phyloP scores from a whole-genome alignment of 257 asterid genomes.

The Gentiana macrophylla region DNA sequence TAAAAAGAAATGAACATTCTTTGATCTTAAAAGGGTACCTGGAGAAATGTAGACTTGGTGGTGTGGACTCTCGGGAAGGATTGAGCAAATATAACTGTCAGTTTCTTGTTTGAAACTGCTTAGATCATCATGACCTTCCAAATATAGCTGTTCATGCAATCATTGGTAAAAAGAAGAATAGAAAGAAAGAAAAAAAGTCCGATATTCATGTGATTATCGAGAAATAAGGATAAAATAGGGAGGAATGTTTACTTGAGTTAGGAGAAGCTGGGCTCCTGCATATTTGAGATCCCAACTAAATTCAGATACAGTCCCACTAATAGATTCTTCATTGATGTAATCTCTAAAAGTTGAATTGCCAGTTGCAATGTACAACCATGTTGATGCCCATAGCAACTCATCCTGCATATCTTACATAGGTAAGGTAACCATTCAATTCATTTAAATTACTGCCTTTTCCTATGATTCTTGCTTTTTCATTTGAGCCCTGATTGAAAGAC shows the following conservation, averaged over 20 bases:
- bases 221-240: not conserved
- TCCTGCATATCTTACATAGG: constrained; percentile 30
- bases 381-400: constrained; percentile 85
- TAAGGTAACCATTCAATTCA: not conserved
- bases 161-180: not conserved
- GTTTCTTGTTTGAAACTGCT: constrained; percentile 48
- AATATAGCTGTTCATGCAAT: constrained; percentile 23
- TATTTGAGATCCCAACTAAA: constrained; percentile 86
- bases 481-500: no score
- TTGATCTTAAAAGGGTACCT: constrained; percentile 23
- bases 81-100: constrained; percentile 49
- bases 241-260: constrained; percentile 32
- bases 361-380: constrained; percentile 72
- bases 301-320: constrained; percentile 48
- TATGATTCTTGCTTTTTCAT: no score
- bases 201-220: not conserved
- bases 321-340: constrained; percentile 46
- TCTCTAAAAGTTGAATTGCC: constrained; percentile 32
- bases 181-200: not conserved
- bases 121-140: constrained; percentile 47
- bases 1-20: not conserved
- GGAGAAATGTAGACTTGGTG: constrained; percentile 56
- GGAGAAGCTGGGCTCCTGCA: constrained; percentile 71
- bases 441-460: no score
- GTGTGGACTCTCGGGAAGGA: constrained; percentile 59